These are phyloP conservation scores for Phytophthora palmivora DNA, from an alignment of 352 stramenopile species.

Conservation along the genomic window DNA sequence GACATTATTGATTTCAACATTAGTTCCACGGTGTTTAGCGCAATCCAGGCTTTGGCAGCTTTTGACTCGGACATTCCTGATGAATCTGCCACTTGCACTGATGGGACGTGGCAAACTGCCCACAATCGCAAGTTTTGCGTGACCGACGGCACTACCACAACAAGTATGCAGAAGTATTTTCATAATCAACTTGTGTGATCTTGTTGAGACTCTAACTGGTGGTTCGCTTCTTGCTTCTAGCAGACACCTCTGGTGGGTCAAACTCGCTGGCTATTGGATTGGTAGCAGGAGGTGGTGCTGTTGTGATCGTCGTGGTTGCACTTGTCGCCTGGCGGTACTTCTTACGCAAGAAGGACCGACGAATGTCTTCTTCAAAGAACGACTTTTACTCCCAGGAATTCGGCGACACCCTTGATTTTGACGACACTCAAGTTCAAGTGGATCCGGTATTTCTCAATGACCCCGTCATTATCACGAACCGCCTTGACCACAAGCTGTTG, in stretches of 20 bases:
- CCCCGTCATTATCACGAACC: conserved; percentile 53
- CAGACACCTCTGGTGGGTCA: conserved; percentile 9
- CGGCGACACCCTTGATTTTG: conserved; percentile 41
- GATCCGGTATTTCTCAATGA: conserved; percentile 47
- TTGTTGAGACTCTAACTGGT: not conserved
- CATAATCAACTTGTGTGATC: conserved; percentile 1
- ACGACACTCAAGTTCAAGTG: conserved; percentile 42
- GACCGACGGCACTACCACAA: conserved; percentile 10
- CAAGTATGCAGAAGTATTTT: conserved; percentile 16
- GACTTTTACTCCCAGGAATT: conserved; percentile 40
- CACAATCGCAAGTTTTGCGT: conserved; percentile 42
- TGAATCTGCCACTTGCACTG: conserved; percentile 24
- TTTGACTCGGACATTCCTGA: conserved; percentile 35
- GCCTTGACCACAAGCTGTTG: conserved; percentile 50
- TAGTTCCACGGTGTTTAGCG: conserved; percentile 33
- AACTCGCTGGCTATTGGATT: conserved; percentile 33
- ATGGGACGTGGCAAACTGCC: conserved; percentile 38
- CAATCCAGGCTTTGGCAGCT: conserved; percentile 25
- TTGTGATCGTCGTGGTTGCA: conserved; percentile 23
- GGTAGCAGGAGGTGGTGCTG: conserved; percentile 29
- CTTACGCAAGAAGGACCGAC: conserved; percentile 18
- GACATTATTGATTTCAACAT: conserved; percentile 47
- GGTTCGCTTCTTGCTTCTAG: conserved; percentile 6
- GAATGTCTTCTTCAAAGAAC: conserved; percentile 39
- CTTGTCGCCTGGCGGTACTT: conserved; percentile 25